A percentile compares a stretch with the other conserved stretches of the same genome.
Evolutionary conservation across 75 land plant species (phyloP).

Genomic region (Pinus taeda): DNA sequence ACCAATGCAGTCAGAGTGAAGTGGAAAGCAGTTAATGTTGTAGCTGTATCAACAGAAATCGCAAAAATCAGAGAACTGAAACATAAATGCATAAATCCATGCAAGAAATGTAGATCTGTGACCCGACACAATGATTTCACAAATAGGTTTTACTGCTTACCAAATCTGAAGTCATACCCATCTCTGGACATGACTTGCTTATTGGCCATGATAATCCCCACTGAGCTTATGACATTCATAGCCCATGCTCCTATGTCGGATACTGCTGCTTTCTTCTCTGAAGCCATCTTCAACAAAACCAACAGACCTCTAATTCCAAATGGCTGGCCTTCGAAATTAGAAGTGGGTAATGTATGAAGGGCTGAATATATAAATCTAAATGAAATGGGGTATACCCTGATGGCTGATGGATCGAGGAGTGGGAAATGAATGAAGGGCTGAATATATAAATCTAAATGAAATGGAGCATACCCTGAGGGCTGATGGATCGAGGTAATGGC

Average conservation of each 20-base stretch:
- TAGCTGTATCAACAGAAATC: constrained; percentile 29
- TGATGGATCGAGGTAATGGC: no score
- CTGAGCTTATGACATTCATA: constrained; percentile 48
- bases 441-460: no score
- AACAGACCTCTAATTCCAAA: not conserved
- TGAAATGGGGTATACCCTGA: not conserved
- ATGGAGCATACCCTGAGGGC: not conserved
- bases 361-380: not conserved
- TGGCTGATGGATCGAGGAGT: no score
- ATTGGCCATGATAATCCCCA: constrained; percentile 64
- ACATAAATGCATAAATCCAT: not conserved
- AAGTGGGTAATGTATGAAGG: no score
- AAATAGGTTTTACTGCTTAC: constrained; percentile 11
- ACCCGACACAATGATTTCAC: no score
- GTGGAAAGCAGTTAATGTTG: constrained; percentile 62
- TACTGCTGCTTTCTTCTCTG: constrained; percentile 20
- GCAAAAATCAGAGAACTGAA: no score
- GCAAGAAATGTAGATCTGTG: not conserved
- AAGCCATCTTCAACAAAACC: constrained; percentile 6
- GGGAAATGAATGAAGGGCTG: no score
- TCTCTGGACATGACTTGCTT: constrained; percentile 50
- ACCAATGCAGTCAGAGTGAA: constrained; percentile 50
- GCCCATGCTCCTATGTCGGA: constrained; percentile 57
- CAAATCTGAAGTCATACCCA: constrained; percentile 51
- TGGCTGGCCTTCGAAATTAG: not conserved